Conservation (phyloP, 164 flowering plant genomes). For the Dillenia turbinata region DNA sequence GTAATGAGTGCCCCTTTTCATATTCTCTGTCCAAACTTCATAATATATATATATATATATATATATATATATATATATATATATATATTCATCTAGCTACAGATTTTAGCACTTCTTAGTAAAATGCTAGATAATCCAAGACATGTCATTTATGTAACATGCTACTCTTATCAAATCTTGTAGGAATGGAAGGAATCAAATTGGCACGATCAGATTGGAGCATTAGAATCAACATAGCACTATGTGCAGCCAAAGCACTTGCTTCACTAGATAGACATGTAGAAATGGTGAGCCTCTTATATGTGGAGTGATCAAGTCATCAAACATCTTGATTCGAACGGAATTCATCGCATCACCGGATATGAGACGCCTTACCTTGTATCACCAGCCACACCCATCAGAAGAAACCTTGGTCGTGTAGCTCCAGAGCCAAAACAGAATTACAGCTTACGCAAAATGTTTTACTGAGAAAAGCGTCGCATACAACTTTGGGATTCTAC, state of each 20-base stretch:
- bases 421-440: constrained; percentile 17
- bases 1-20: too few relatives aligned
- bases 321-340: constrained; percentile 18
- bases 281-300: constrained; percentile 17
- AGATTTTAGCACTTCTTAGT: too few relatives aligned
- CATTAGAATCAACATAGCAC: constrained; percentile 16
- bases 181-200: constrained; percentile 27
- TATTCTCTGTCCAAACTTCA: too few relatives aligned
- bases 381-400: constrained; percentile 8
- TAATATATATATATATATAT: too few relatives aligned
- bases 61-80: too few relatives aligned
- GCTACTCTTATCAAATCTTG: neutral
- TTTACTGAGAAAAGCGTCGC: constrained; percentile 17
- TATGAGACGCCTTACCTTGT: constrained; percentile 22
- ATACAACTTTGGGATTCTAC: constrained; percentile 24
- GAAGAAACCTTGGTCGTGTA: constrained; percentile 15
- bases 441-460: neutral
- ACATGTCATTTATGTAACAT: neutral
- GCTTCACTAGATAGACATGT: constrained; percentile 16
- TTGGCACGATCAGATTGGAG: constrained; percentile 25
- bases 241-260: constrained; percentile 25
- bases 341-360: constrained; percentile 24
- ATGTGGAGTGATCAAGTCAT: constrained; percentile 28
- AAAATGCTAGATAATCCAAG: too few relatives aligned
- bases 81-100: too few relatives aligned